Conservation (phyloP, 768 basidiomycete species). For the Leccinum obscurum region DNA sequence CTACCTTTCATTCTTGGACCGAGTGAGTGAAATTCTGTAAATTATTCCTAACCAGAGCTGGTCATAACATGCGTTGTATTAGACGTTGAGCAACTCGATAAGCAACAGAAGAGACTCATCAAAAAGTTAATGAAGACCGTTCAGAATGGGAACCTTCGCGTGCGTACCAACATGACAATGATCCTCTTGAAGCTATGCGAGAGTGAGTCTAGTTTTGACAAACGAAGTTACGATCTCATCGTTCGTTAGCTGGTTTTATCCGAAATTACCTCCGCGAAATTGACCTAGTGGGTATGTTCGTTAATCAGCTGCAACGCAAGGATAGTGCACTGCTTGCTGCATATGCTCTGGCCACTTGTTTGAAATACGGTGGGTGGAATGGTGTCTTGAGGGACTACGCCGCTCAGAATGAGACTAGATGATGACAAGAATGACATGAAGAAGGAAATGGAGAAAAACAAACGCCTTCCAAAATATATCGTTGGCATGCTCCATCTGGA, state of each 20-base stretch:
- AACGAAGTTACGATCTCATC: background rate
- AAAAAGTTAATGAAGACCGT: constrained; percentile 7
- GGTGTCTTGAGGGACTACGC: background rate
- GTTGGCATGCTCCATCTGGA: constrained; percentile 22
- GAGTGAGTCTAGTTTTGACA: constrained; percentile 6
- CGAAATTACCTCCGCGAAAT: constrained; percentile 12
- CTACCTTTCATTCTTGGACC: constrained; percentile 20
- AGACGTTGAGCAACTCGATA: constrained; percentile 10
- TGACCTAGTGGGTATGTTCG: constrained; percentile 11
- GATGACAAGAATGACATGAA: constrained; percentile 13
- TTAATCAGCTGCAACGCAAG: constrained; percentile 18
- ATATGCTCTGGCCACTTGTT: constrained; percentile 20
- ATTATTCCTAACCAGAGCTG: background rate
- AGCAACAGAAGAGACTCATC: constrained; percentile 12
- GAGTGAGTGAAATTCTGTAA: constrained; percentile 6
- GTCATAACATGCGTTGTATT: background rate
- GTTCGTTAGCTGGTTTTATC: constrained; percentile 8
- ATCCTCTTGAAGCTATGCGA: constrained; percentile 24
- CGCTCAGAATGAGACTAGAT: constrained; percentile 3
- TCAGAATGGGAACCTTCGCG: constrained; percentile 4
- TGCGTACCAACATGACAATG: constrained; percentile 26
- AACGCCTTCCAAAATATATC: constrained; percentile 11
- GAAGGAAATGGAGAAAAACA: constrained; percentile 2
- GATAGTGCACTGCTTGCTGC: constrained; percentile 21
- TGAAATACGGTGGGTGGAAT: constrained; percentile 16